Conservation (phyloP, 352 stramenopile species). For the Blastocystis sp. region DNA sequence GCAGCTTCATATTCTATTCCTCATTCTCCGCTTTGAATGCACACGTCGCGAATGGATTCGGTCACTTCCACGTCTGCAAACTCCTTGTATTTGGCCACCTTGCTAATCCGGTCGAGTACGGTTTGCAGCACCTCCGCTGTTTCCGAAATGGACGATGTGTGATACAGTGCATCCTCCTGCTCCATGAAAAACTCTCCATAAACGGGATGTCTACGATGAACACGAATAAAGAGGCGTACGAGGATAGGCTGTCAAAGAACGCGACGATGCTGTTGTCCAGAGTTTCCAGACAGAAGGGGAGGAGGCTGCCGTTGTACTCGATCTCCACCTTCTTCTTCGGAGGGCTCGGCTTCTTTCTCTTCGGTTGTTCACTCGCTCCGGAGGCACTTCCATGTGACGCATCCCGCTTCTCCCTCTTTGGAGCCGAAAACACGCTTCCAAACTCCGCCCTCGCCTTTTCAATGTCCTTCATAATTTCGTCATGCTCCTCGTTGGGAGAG, state of each 20-base stretch:
- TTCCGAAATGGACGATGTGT: conserved; percentile 54
- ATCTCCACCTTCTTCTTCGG: conserved; percentile 11
- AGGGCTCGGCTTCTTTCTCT: conserved; percentile 10
- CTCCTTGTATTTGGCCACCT: not conserved
- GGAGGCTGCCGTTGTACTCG: conserved; percentile 41
- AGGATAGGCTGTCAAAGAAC: not conserved
- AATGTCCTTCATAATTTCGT: conserved; percentile 39
- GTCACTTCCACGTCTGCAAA: not conserved
- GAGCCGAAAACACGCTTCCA: conserved; percentile 4
- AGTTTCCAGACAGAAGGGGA: conserved; percentile 45
- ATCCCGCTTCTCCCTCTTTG: conserved; percentile 3
- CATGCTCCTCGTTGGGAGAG: conserved; percentile 28
- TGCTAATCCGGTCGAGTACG: not conserved
- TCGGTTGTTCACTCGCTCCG: not conserved
- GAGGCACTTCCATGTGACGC: not conserved
- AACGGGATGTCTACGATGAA: not conserved
- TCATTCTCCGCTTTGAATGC: not conserved
- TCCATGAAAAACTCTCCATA: not conserved
- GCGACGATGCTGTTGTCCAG: conserved; percentile 51
- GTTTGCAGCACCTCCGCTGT: conserved; percentile 6
- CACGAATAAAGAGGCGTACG: not conserved
- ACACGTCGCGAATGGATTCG: not conserved
- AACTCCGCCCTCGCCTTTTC: conserved; percentile 25
- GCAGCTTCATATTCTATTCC: not conserved
- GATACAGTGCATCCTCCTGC: conserved; percentile 20